A percentile compares a stretch with the other conserved stretches of the same genome.
These are phyloP conservation scores for Ustulina deusta DNA, from an alignment of 2,329 filamentous ascomycete species.

Conservation along the genomic window DNA sequence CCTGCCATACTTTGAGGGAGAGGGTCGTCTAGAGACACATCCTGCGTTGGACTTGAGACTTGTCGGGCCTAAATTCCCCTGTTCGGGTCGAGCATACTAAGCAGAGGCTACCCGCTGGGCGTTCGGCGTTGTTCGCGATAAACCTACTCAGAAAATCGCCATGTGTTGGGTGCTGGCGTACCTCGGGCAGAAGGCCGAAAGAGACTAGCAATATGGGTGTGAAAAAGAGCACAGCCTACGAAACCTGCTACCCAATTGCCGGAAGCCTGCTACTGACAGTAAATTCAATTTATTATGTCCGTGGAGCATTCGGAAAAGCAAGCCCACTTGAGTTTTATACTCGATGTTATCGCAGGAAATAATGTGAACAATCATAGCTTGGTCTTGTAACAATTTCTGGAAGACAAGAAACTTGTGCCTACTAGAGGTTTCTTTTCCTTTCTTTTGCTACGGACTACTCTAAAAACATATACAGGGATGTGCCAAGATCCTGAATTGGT, in stretches of 20 bases:
- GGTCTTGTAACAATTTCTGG: not conserved
- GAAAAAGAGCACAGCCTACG: not conserved
- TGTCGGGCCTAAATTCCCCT: not conserved
- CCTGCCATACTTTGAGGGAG: not conserved
- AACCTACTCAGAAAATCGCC: not conserved
- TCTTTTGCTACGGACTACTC: conserved; percentile 22
- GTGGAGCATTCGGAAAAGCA: not conserved
- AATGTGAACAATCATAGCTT: not conserved
- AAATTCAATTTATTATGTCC: not conserved
- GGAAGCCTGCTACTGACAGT: not conserved
- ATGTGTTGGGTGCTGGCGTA: not conserved
- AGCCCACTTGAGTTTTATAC: not conserved
- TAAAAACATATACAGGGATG: conserved; percentile 24
- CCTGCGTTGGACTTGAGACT: not conserved
- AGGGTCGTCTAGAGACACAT: not conserved
- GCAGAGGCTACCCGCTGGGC: not conserved
- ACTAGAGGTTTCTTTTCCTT: conserved; percentile 6
- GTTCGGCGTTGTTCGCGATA: not conserved
- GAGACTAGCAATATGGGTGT: too few species aligned
- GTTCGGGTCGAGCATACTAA: not conserved
- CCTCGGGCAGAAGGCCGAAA: not conserved
- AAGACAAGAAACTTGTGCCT: not conserved
- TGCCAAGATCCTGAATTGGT: conserved; percentile 2
- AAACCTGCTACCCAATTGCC: not conserved
- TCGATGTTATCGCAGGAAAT: not conserved